Evolutionary conservation across 441 rosid species (phyloP).

Genomic region (Erodium texanum): DNA sequence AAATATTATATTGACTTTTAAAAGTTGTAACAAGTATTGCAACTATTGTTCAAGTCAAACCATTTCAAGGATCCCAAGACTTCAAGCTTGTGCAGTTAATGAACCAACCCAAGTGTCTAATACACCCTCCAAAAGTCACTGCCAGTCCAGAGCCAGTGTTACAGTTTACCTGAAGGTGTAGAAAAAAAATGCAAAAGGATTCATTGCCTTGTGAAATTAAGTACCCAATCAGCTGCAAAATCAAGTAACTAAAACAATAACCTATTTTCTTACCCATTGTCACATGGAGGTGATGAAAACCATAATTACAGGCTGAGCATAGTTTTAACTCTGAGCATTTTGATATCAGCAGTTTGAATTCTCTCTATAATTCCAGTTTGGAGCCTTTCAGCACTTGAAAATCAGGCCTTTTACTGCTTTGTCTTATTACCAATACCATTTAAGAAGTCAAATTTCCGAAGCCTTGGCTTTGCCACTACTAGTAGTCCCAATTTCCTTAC

Average conservation of each 20-base stretch:
- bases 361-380: background rate
- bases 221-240: background rate
- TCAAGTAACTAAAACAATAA: background rate
- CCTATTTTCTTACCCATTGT: background rate
- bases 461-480: constrained; percentile 22
- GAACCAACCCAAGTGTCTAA: background rate
- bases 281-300: background rate
- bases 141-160: background rate
- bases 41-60: too few relatives aligned
- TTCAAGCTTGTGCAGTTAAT: background rate
- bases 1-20: too few relatives aligned
- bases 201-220: background rate
- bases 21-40: too few relatives aligned
- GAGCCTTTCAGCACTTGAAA: background rate
- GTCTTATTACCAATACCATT: constrained; percentile 29
- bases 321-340: background rate
- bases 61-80: background rate
- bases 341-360: background rate
- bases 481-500: constrained; percentile 14
- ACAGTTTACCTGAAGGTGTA: background rate
- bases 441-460: constrained; percentile 45
- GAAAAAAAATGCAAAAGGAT: background rate
- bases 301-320: background rate
- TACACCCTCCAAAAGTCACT: background rate
- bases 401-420: constrained; percentile 11